Base-by-base conservation (phyloP, 768 basidiomycete species). In the Tricholoma sp. region DNA sequence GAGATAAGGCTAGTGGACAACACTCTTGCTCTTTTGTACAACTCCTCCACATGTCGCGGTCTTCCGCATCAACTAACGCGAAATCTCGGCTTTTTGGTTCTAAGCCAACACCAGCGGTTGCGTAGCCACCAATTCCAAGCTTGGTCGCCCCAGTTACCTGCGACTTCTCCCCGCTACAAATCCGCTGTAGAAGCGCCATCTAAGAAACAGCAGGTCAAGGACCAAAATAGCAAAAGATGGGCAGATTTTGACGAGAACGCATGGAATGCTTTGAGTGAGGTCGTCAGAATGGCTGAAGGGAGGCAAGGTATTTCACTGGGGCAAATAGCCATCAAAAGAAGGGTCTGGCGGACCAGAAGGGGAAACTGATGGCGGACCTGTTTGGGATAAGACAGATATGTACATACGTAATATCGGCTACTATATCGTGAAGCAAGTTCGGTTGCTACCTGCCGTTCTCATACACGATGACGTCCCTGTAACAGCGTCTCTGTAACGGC, bases 11-110 rank as follows among this genome's bases (percentile, higher is more conserved):
- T 58, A 91, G 89, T 88, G 69, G 88, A 91, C 63, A 79, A 76
- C 57, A 89, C 88, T 0, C 74, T 91, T 39, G 74, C 76, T 31
- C 61, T 91, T 8, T 66, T 91, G 47, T 78, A 82, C 69, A 81
- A 76, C 24, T 85, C 89, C n/a, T 79, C 81, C 3, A 74, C 75
- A 57, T 79, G 82, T 32, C 80, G 86, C 24, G 89, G 89, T 12
- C 69, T 87, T 12, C 68, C 87, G 10, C 84, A 88, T 64, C 72
- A 71, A 56, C 62, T 83, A 5, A 83, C 85, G 5, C 78, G 78
- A 16, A 88, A 89, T 62, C 69, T 87, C 11, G 69, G 70, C 9
- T 66, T 74, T 19, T 61, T 82, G 51, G 61, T 74, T 29, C 73
- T 65, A 54, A 61, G 63, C 35, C 69, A 76, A 69, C 76, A 69